These are phyloP conservation scores for Solanum pimpinellifolium DNA, from an alignment of 257 asterid species.

Conservation along the genomic window DNA sequence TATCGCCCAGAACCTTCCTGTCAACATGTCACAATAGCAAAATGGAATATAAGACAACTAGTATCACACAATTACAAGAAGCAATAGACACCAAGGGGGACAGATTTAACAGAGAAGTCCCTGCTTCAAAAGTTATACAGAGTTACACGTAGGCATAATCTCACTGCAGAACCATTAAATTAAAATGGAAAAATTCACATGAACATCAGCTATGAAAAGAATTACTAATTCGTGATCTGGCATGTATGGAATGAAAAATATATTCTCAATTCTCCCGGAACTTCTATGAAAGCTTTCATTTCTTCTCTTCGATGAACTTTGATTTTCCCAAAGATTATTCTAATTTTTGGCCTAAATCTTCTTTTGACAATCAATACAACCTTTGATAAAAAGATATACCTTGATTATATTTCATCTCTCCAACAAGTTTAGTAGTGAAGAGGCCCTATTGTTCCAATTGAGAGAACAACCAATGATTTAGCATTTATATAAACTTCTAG, in stretches of 20 bases:
- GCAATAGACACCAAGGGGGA: not conserved
- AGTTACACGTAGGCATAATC: not conserved
- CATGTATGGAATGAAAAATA: not conserved
- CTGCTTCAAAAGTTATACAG: not conserved
- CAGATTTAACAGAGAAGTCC: not conserved
- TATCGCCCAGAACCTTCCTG: conserved; percentile 92
- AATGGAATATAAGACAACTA: not conserved
- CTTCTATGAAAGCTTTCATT: not conserved
- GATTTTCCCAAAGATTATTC: not conserved
- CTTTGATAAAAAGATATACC: not conserved
- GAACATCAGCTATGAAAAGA: not conserved
- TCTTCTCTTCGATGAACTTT: not conserved
- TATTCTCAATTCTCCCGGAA: not conserved
- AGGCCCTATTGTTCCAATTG: not conserved
- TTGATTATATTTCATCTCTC: not conserved
- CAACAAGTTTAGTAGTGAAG: not conserved
- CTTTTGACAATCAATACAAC: not conserved
- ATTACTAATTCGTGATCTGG: not conserved
- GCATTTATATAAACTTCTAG: not conserved
- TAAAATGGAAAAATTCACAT: not conserved
- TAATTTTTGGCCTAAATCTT: not conserved
- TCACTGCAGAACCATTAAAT: not conserved
- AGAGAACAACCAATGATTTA: not conserved
- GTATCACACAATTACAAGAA: not conserved
- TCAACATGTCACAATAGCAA: not conserved